phyloP scores from a whole-genome alignment of 352 stramenopile species.

The Phytophthora ramorum region DNA sequence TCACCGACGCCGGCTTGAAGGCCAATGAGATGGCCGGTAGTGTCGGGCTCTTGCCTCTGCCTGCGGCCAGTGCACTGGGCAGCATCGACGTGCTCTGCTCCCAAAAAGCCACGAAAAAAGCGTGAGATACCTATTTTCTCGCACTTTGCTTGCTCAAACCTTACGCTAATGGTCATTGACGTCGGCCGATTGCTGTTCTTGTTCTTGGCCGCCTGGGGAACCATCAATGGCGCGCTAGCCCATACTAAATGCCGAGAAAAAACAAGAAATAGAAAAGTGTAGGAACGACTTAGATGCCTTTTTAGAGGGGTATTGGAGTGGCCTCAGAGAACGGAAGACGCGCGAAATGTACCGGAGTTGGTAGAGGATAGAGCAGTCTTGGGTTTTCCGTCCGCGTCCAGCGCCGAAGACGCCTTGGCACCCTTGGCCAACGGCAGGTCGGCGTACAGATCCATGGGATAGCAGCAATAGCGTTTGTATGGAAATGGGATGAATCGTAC shows the following conservation, averaged over 20 bases:
- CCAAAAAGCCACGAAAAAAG: background rate
- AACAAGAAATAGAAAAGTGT: slow-evolving; percentile 6
- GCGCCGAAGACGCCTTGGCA: slow-evolving; percentile 51
- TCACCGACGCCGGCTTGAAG: slow-evolving; percentile 67
- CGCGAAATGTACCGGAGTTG: slow-evolving; percentile 33
- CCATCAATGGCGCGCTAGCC: slow-evolving; percentile 52
- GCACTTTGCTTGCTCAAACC: slow-evolving; percentile 8
- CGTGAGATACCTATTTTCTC: background rate
- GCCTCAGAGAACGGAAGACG: background rate
- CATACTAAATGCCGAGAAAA: slow-evolving; percentile 54
- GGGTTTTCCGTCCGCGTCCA: slow-evolving; percentile 59
- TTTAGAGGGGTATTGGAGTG: background rate
- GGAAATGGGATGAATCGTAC: slow-evolving; percentile 3
- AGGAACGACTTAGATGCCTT: background rate
- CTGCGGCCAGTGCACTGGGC: slow-evolving; percentile 48
- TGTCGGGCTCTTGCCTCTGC: slow-evolving; percentile 49
- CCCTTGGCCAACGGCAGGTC: slow-evolving; percentile 78
- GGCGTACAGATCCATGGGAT: slow-evolving; percentile 81
- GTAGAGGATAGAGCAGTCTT: slow-evolving; percentile 40
- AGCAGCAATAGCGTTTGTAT: background rate
- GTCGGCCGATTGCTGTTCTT: slow-evolving; percentile 23
- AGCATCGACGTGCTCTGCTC: slow-evolving; percentile 56
- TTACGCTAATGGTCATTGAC: slow-evolving; percentile 33
- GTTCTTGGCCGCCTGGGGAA: slow-evolving; percentile 54
- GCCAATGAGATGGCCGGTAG: slow-evolving; percentile 48